phyloP scores from a whole-genome alignment of 2,329 filamentous ascomycete genomes.

The Helminthosporium solani region DNA sequence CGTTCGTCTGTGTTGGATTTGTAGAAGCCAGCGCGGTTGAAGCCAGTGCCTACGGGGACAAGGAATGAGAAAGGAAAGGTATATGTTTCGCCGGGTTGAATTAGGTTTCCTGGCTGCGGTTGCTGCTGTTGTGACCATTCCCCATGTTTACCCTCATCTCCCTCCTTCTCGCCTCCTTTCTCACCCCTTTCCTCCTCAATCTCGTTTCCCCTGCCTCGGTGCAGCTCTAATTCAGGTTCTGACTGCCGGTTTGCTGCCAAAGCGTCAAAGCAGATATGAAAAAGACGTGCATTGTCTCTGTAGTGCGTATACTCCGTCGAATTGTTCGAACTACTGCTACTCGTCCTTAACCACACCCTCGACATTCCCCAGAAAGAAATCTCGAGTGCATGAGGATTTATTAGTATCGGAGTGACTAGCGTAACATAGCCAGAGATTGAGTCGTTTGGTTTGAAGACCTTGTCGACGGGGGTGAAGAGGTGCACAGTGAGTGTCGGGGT shows the following conservation, averaged over 20 bases:
- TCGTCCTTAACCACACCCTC: slow-evolving; percentile 19
- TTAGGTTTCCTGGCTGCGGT: not conserved
- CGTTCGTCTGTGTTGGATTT: slow-evolving; percentile 12
- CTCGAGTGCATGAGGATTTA: slow-evolving; percentile 20
- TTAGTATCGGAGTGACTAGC: slow-evolving; percentile 13
- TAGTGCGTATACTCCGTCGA: slow-evolving; percentile 19
- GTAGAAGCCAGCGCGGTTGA: slow-evolving; percentile 18
- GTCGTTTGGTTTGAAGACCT: slow-evolving; percentile 23
- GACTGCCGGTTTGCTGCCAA: slow-evolving; percentile 5
- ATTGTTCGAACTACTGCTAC: slow-evolving; percentile 1
- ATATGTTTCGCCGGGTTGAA: slow-evolving; percentile 15
- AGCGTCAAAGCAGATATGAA: slow-evolving; percentile 18
- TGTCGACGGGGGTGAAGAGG: slow-evolving; percentile 14
- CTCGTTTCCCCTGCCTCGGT: not conserved
- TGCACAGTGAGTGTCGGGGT: slow-evolving; percentile 17
- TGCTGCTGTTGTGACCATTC: not conserved
- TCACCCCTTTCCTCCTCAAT: too few species aligned
- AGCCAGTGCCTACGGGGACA: slow-evolving; percentile 18
- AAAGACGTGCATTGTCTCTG: slow-evolving; percentile 25
- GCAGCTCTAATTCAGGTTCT: not conserved
- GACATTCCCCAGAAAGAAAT: slow-evolving; percentile 25
- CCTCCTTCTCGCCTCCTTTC: too few species aligned
- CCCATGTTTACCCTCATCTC: too few species aligned
- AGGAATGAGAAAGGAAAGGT: slow-evolving; percentile 23
- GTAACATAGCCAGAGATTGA: slow-evolving; percentile 17